Base-by-base conservation (phyloP, 164 flowering plant species). In the Litsea cubeba region DNA sequence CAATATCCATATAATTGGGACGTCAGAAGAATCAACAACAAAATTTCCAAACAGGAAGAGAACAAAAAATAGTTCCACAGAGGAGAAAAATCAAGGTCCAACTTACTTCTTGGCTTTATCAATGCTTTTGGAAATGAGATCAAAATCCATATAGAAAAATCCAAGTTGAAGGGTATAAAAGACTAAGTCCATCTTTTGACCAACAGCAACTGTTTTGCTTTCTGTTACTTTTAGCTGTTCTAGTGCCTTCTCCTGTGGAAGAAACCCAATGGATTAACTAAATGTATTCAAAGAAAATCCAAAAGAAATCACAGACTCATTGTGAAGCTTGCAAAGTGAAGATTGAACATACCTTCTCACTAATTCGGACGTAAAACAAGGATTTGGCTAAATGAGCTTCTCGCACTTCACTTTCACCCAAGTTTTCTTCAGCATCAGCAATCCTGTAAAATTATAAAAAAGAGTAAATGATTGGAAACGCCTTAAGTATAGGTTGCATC, bases 371-470 rank as follows among this genome's bases (percentile, higher is more conserved):
- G 72, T 82, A 95, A 75, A 82, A 89, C 77, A 95, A 84, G 35
- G 99, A 91, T 79, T 95, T 95, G 24, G 98, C 97, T 50, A 95
- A 75, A 79, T 95, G 97, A 80, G 99, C 98, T 86, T 95, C 99
- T 71, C 99, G 86, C 49, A 95, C 98, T 93, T 95, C 99, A 83
- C 98, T 95, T 82, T 95, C 99, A 18, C 99, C 99, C 20, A 95
- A 83, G 79, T 95, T 95, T 72, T 93, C 98, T 86, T 95, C 99
- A 74, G 99, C 97, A 80, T 95, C 99, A 81, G 93, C 88, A 76
- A 95, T 93, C 86, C 99, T 95, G 79, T 46, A 7, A 22, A 71
- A 57, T 15, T 18, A 30, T 12, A 71, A 54, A 17, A 12, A 18
- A 54, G n/a, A 54, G n/a, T 15, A 54, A 40, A 40, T 40, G 11